Conservation (phyloP, 2,329 filamentous ascomycete species). For the Aspergillus tamarii region DNA sequence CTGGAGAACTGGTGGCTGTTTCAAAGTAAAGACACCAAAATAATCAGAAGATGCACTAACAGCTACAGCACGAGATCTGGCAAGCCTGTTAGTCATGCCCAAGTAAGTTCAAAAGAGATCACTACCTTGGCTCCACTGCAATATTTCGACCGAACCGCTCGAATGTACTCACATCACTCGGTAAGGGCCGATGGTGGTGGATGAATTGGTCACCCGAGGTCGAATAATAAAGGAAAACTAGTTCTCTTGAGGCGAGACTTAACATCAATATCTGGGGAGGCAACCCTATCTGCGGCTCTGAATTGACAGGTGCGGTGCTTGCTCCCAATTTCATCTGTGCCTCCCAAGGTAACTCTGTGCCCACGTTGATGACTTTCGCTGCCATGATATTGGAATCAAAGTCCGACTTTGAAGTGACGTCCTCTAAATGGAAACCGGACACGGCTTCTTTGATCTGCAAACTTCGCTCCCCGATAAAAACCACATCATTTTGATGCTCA, state of each 20-base stretch:
- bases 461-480: conserved; percentile 81
- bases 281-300: conserved; percentile 37
- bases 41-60: conserved; percentile 71
- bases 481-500: conserved; percentile 73
- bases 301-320: conserved; percentile 13
- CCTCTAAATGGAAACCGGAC: conserved; percentile 67
- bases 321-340: conserved; percentile 32
- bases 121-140: conserved; percentile 75
- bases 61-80: conserved; percentile 61
- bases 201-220: conserved; percentile 61
- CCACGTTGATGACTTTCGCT: conserved; percentile 72
- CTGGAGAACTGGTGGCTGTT: conserved; percentile 57
- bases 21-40: conserved; percentile 73
- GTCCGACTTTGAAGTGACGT: conserved; percentile 76
- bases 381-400: conserved; percentile 79
- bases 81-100: conserved; percentile 11
- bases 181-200: conserved; percentile 61
- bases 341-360: conserved; percentile 44
- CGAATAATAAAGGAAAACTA: conserved; percentile 75
- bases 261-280: conserved; percentile 83
- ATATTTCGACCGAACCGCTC: conserved; percentile 67
- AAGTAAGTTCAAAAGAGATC: background rate
- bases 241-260: conserved; percentile 71
- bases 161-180: conserved; percentile 57
- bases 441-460: conserved; percentile 78